A percentile compares a stretch with the other conserved stretches of the same genome.
Evolutionary conservation across 495 filamentous ascomycete genomes (phyloP).

Genomic region (Tuber aestivum): DNA sequence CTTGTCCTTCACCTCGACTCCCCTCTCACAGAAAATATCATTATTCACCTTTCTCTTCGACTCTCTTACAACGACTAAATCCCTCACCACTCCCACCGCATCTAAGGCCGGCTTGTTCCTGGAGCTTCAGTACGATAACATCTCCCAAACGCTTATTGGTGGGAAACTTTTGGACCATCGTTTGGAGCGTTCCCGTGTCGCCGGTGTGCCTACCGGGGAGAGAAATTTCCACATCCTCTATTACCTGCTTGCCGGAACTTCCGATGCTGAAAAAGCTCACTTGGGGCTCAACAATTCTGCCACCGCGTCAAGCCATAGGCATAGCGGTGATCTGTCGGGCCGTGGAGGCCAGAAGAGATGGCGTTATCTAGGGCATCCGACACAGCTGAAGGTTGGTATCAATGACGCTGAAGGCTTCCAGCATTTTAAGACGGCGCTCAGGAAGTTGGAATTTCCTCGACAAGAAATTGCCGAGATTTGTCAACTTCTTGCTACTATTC

Average conservation of each 20-base stretch:
- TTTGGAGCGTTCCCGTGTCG: conserved; percentile 81
- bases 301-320: conserved; percentile 43
- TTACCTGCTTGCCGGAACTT: conserved; percentile 89
- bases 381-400: conserved; percentile 91
- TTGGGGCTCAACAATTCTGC: conserved; percentile 66
- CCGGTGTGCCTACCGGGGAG: conserved; percentile 87
- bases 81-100: conserved; percentile 84
- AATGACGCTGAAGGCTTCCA: conserved; percentile 94
- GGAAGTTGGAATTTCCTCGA: conserved; percentile 88
- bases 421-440: conserved; percentile 90
- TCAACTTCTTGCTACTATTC: conserved; percentile 81
- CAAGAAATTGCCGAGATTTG: conserved; percentile 94
- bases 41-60: conserved; percentile 93
- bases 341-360: conserved; percentile 68
- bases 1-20: conserved; percentile 80
- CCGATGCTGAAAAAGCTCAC: conserved; percentile 79
- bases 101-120: conserved; percentile 93
- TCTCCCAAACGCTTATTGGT: conserved; percentile 76
- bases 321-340: conserved; percentile 47
- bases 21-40: conserved; percentile 84
- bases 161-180: conserved; percentile 91
- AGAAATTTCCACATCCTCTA: conserved; percentile 94
- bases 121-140: conserved; percentile 91
- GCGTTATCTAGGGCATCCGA: conserved; percentile 93
- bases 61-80: conserved; percentile 95